Base-by-base conservation (phyloP, 1,284 basidiomycete genomes). In the Trametes sp. region DNA sequence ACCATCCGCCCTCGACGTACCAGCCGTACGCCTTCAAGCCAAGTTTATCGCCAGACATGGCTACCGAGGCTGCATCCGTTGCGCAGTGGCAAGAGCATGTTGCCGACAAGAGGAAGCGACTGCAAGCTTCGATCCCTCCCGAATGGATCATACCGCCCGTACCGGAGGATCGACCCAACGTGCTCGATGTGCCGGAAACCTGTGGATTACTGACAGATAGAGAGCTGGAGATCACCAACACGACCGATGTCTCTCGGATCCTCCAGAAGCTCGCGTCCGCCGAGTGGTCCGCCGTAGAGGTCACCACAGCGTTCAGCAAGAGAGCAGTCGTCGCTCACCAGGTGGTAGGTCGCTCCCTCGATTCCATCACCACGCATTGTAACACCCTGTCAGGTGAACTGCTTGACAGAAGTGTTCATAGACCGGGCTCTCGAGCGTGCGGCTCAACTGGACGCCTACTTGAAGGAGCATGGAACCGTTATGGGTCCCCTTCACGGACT, bases 401-500 rank as follows among this genome's bases (percentile, higher is more conserved):
- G 82, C 62, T 69, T 85, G 42, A 81, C 82, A 2, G 82, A 82
- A 62, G 76, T 81, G 28, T 81, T 82, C 64, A 73, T 79, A 57
- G 78, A 81, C 1, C 78, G 81, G 51, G 84, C 81, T 2, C 65
- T 83, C 5, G 71, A 74, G 38, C 73, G 78, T 33, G 84, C 84
- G 0, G 69, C 68, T 16, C 75, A 79, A 60, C 73, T 84, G 31
- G 84, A 85, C 61, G 75, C 74, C 0, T 70, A 80, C 61, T 66
- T 81, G 26, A 73, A 72, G 28, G 64, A 69, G 36, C 79, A 74
- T 1, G 80, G 79, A 0, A 74, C 72, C 51, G 64, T 75, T 1
- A 70, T 80, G 11, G 84, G 84, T 5, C 81, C 83, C 8, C 73
- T 85, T 24, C 83, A 85, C 62, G 84, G 84, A 4, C 70, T 86